Evolutionary conservation across 805 yeast species (phyloP).

Genomic region (Candida vartiovaarae): DNA sequence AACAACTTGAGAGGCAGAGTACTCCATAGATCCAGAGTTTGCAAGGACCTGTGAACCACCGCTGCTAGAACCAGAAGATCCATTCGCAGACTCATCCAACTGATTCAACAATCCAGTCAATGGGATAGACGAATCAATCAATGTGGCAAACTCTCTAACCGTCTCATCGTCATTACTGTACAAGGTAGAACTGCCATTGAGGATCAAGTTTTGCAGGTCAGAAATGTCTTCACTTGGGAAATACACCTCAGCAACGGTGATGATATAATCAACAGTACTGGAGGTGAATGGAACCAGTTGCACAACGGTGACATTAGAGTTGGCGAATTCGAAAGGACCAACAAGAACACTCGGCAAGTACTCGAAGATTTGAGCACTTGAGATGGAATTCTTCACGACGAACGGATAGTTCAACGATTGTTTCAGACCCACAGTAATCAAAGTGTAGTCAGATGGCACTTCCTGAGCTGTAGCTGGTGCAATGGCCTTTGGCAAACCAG

Average conservation of each 20-base stretch:
- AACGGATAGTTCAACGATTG: conserved; percentile 76
- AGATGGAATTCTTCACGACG: conserved; percentile 61
- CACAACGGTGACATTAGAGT: conserved; percentile 46
- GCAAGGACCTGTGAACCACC: conserved; percentile 4
- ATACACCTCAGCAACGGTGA: conserved; percentile 84
- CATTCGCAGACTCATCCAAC: conserved; percentile 2
- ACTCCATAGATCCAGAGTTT: conserved; percentile 26
- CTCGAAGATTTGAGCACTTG: conserved; percentile 81
- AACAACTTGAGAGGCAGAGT: conserved; percentile 18
- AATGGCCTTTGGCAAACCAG: conserved; percentile 70
- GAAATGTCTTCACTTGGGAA: conserved; percentile 53
- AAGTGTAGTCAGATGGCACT: conserved; percentile 41
- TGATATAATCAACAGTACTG: conserved; percentile 49
- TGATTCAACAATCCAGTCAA: conserved; percentile 33
- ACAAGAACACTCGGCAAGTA: conserved; percentile 72
- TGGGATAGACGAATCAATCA: conserved; percentile 71
- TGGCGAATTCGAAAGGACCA: conserved; percentile 45
- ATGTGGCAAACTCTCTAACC: conserved; percentile 47
- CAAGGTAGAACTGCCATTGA: conserved; percentile 45
- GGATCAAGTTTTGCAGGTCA: conserved; percentile 42
- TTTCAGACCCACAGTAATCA: conserved; percentile 74
- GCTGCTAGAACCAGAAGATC: conserved; percentile 11
- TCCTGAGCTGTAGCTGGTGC: conserved; percentile 47
- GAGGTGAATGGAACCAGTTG: conserved; percentile 74
- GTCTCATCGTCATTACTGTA: conserved; percentile 55